These are phyloP conservation scores for Hepatocystis sp. DNA, from an alignment of 169 alveolate genomes.

Conservation along the genomic window DNA sequence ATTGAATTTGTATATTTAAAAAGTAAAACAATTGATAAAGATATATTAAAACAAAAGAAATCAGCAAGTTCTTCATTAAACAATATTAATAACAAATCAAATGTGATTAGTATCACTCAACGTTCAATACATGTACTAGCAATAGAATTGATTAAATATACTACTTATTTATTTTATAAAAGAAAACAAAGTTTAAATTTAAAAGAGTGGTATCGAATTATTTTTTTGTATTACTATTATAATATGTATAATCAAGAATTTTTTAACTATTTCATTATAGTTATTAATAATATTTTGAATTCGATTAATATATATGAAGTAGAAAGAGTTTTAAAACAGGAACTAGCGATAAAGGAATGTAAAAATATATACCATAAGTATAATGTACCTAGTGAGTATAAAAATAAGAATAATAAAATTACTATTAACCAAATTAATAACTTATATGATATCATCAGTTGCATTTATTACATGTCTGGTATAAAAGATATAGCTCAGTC, in stretches of 20 bases:
- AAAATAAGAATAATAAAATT: not conserved
- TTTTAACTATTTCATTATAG: not conserved
- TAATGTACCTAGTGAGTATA: too few species aligned
- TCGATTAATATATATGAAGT: not conserved
- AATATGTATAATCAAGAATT: constrained; percentile 21
- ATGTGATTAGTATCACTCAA: too few species aligned
- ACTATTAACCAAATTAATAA: constrained; percentile 2
- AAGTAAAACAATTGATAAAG: too few species aligned
- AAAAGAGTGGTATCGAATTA: constrained; percentile 9
- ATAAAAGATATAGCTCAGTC: not conserved
- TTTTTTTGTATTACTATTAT: constrained; percentile 17
- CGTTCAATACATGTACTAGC: constrained; percentile 7
- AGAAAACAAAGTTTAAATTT: constrained; percentile 16
- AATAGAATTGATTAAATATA: constrained; percentile 25
- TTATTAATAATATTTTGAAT: constrained; percentile 1
- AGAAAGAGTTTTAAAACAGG: too few species aligned
- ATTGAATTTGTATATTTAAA: too few species aligned
- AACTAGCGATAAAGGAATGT: not conserved
- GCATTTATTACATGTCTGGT: constrained; percentile 39
- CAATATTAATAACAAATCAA: not conserved
- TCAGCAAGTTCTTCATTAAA: not conserved
- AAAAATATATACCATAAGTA: too few species aligned
- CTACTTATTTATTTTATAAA: constrained; percentile 34
- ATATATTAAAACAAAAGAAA: too few species aligned
- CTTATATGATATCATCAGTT: constrained; percentile 2